These are phyloP conservation scores for Aspergillus udagawae DNA, from an alignment of 2,329 filamentous ascomycete genomes.

Conservation along the genomic window DNA sequence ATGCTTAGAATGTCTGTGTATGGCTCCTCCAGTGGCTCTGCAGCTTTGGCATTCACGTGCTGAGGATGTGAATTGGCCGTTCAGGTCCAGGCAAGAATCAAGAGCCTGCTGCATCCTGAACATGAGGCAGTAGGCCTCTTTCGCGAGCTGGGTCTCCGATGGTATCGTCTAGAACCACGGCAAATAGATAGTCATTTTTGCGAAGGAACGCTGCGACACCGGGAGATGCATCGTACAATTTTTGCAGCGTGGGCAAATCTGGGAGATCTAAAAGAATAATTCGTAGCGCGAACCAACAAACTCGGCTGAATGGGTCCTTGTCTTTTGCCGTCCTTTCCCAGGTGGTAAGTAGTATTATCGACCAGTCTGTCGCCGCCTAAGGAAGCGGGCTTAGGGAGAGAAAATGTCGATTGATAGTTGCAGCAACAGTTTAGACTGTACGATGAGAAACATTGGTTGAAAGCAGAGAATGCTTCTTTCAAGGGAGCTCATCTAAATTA, in stretches of 20 bases:
- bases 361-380: not conserved
- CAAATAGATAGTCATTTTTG: constrained; percentile 2
- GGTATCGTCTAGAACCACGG: constrained; percentile 1
- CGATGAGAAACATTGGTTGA: not conserved
- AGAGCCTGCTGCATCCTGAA: constrained; percentile 1
- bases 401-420: not conserved
- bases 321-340: not conserved
- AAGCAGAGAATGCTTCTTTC: not conserved
- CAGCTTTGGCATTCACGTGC: not conserved
- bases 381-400: not conserved
- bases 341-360: not conserved
- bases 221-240: constrained; percentile 2
- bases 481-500: not conserved
- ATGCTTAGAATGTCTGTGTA: constrained; percentile 1
- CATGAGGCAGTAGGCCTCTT: constrained; percentile 1
- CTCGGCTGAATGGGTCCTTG: constrained; percentile 5
- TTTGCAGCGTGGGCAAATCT: constrained; percentile 4
- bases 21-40: not conserved
- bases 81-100: constrained; percentile 1
- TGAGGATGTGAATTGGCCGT: not conserved
- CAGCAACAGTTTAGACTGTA: not conserved
- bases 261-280: constrained; percentile 3
- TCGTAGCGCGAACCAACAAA: constrained; percentile 5
- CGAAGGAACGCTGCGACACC: constrained; percentile 2
- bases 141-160: constrained; percentile 1